These are phyloP conservation scores for Saturnispora silvae DNA, from an alignment of 805 yeast genomes.

Conservation along the genomic window DNA sequence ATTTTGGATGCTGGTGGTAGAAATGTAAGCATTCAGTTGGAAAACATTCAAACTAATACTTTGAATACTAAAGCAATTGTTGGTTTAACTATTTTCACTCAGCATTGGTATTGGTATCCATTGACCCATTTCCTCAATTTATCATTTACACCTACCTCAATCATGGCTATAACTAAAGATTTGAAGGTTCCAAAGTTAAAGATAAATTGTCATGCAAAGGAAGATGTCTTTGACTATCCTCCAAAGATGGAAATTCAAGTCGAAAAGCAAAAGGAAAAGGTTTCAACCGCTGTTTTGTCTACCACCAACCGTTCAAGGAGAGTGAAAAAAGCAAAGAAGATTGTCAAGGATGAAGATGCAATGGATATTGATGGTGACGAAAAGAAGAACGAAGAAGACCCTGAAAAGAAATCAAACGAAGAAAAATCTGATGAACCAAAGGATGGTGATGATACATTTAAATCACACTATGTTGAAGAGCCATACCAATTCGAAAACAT, in stretches of 20 bases:
- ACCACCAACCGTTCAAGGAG: slow-evolving; percentile 92
- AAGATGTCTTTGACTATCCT: slow-evolving; percentile 78
- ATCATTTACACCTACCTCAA: slow-evolving; percentile 86
- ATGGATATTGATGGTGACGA: slow-evolving; percentile 29
- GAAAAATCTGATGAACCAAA: slow-evolving; percentile 17
- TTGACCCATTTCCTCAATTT: slow-evolving; percentile 84
- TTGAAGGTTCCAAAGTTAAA: slow-evolving; percentile 78
- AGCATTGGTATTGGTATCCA: slow-evolving; percentile 99
- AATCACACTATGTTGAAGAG: slow-evolving; percentile 43
- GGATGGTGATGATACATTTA: slow-evolving; percentile 24
- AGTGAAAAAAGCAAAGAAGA: slow-evolving; percentile 43
- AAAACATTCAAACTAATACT: slow-evolving; percentile 80
- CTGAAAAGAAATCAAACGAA: slow-evolving; percentile 10
- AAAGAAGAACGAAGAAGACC: slow-evolving; percentile 30
- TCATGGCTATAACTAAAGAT: slow-evolving; percentile 78
- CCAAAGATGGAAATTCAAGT: slow-evolving; percentile 73
- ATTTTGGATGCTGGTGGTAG: slow-evolving; percentile 98
- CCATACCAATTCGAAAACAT: slow-evolving; percentile 68
- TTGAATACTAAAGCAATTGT: slow-evolving; percentile 85
- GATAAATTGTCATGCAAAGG: slow-evolving; percentile 70
- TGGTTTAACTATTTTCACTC: slow-evolving; percentile 81
- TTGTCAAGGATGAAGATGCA: slow-evolving; percentile 38
- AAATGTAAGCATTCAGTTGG: slow-evolving; percentile 87
- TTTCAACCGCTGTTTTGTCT: slow-evolving; percentile 86
- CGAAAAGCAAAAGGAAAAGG: slow-evolving; percentile 76